Conservation (phyloP, 208 protist genomes). For the Acanthamoeba lenticulata region DNA sequence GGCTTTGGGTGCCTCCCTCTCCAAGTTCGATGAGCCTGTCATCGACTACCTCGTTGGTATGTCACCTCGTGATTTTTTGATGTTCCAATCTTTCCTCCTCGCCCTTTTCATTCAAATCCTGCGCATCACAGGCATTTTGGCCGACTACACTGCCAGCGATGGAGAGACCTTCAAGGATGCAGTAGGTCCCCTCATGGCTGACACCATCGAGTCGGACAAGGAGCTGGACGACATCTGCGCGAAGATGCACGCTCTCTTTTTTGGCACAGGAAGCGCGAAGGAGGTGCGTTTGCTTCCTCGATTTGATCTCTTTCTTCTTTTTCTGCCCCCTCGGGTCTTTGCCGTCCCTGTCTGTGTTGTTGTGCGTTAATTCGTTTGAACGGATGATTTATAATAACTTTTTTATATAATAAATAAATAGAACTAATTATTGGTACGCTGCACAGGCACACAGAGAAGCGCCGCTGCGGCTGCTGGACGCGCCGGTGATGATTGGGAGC, state of each 20-base stretch:
- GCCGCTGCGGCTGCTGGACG: background rate
- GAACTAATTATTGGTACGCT: background rate
- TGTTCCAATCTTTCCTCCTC: background rate
- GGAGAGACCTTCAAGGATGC: conserved; percentile 60
- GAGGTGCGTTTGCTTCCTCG: background rate
- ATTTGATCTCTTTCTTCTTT: background rate
- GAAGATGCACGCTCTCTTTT: background rate
- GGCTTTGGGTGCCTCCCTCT: background rate
- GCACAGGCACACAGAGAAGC: background rate
- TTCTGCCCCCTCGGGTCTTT: too few species aligned
- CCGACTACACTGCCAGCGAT: conserved; percentile 54
- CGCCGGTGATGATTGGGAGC: conserved; percentile 11
- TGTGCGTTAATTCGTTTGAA: background rate
- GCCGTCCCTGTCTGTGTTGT: too few species aligned
- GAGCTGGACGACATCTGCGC: conserved; percentile 37
- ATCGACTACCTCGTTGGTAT: conserved; percentile 66
- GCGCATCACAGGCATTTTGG: conserved; percentile 6
- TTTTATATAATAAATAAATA: background rate
- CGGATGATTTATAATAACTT: background rate
- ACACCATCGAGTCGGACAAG: conserved; percentile 2
- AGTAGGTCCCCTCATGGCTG: conserved; percentile 33
- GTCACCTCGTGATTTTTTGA: background rate
- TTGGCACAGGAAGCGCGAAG: background rate
- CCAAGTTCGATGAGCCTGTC: conserved; percentile 12
- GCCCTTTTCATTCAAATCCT: background rate